Percentiles rank a stretch among this genome's conserved stretches.
These are phyloP conservation scores for Cryptosporidium felis DNA, from an alignment of 169 alveolate genomes.

Conservation along the genomic window DNA sequence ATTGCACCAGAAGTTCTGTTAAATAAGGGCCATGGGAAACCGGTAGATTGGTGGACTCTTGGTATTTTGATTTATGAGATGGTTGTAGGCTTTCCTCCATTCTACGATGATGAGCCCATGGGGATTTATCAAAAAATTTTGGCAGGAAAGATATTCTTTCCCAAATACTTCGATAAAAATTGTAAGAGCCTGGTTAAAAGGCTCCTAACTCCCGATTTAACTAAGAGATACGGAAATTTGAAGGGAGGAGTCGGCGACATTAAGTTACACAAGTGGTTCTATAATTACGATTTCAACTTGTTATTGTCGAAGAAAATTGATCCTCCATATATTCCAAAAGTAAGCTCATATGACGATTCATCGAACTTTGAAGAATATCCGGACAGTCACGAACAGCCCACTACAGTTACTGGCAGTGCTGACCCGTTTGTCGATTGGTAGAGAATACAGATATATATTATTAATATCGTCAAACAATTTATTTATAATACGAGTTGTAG, in stretches of 20 bases:
- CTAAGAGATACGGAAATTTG: conserved; percentile 94
- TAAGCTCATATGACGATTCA: conserved; percentile 77
- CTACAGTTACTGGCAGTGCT: conserved; percentile 80
- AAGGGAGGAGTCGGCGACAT: conserved; percentile 93
- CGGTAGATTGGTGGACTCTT: conserved; percentile 99
- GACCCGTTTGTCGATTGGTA: conserved; percentile 90
- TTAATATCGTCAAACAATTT: too few species aligned
- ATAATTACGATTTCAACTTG: conserved; percentile 82
- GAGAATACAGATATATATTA: neutral
- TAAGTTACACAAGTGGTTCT: conserved; percentile 89
- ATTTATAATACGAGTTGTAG: neutral
- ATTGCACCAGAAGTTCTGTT: conserved; percentile 99
- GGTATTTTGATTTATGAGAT: conserved; percentile 97
- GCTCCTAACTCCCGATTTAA: conserved; percentile 90
- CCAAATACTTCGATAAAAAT: conserved; percentile 88
- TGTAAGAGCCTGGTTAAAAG: conserved; percentile 91
- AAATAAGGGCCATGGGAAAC: conserved; percentile 94
- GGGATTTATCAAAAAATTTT: conserved; percentile 95
- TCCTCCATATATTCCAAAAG: conserved; percentile 87
- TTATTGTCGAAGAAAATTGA: conserved; percentile 80
- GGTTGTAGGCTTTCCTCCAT: conserved; percentile 98
- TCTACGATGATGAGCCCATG: conserved; percentile 97
- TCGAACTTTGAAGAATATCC: conserved; percentile 86
- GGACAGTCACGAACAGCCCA: conserved; percentile 84
- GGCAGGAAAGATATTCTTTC: conserved; percentile 94